A percentile compares a stretch with the other conserved stretches of the same genome.
Evolutionary conservation across 2,329 filamentous ascomycete genomes (phyloP).

Genomic region (Bertia moriformis): DNA sequence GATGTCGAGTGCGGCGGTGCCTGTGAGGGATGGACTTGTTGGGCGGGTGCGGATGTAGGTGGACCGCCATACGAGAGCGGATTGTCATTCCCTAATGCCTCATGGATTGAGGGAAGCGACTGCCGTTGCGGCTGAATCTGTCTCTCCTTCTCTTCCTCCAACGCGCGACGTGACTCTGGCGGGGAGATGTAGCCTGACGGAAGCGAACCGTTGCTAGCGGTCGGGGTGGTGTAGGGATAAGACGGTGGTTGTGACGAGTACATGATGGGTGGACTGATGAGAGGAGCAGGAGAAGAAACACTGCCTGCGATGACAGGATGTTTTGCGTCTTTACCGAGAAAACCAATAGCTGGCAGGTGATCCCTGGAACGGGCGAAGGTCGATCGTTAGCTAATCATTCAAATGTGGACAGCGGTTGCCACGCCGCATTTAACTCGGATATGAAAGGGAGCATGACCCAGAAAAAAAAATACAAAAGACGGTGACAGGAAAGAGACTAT

Average conservation of each 20-base stretch:
- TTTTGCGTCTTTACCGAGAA: background rate
- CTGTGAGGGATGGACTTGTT: conserved; percentile 18
- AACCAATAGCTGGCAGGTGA: background rate
- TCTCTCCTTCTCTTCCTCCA: conserved; percentile 25
- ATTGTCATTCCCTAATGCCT: conserved; percentile 35
- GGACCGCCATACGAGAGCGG: conserved; percentile 21
- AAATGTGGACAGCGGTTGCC: background rate
- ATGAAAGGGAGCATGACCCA: no score
- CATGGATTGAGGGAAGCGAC: conserved; percentile 43
- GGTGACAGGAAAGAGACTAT: no score
- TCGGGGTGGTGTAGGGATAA: conserved; percentile 8
- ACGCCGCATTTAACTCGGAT: no score
- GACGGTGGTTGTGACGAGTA: background rate
- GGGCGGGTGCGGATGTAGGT: conserved; percentile 8
- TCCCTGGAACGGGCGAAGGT: background rate
- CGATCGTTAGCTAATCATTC: background rate
- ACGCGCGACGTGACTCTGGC: conserved; percentile 21
- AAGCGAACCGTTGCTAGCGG: conserved; percentile 12
- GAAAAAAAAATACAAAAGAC: no score
- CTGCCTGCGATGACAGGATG: background rate
- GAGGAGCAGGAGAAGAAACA: background rate
- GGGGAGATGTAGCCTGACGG: conserved; percentile 23
- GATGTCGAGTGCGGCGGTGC: background rate
- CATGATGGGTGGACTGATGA: background rate
- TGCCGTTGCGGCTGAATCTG: conserved; percentile 18